Conservation (phyloP, 768 basidiomycete genomes). For the Rhizopogon sp. region DNA sequence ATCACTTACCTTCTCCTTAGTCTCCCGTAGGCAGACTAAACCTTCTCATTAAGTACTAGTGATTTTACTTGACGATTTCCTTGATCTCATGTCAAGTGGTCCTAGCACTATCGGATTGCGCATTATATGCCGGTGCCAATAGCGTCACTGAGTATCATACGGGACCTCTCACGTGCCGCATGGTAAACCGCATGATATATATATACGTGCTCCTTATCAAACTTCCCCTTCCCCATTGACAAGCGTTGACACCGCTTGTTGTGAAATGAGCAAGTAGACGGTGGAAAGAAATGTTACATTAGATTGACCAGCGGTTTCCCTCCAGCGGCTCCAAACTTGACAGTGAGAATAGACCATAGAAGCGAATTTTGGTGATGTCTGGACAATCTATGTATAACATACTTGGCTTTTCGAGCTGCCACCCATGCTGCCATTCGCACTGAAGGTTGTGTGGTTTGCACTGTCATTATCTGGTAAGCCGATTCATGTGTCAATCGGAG, state of each 20-base stretch:
- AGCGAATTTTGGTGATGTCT: not conserved
- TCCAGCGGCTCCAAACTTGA: not conserved
- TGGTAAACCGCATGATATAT: no score
- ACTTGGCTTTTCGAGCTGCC: not conserved
- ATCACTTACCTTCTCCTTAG: no score
- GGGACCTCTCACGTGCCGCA: no score
- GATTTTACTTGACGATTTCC: no score
- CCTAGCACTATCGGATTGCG: no score
- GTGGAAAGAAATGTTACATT: not conserved
- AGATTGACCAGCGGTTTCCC: not conserved
- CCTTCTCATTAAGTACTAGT: no score
- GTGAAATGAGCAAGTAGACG: not conserved
- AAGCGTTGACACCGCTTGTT: not conserved
- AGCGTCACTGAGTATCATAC: not conserved
- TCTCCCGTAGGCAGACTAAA: no score
- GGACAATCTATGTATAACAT: not conserved
- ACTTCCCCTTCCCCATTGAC: not conserved
- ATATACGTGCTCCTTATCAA: not conserved
- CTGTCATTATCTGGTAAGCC: constrained; percentile 48
- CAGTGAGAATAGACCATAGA: not conserved
- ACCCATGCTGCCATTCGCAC: constrained; percentile 48
- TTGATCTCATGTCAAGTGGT: no score
- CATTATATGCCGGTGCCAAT: no score
- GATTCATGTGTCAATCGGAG: not conserved
- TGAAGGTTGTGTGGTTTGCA: constrained; percentile 55